Conservation (phyloP, 176 grass and related monocot species). For the Poa annua region DNA sequence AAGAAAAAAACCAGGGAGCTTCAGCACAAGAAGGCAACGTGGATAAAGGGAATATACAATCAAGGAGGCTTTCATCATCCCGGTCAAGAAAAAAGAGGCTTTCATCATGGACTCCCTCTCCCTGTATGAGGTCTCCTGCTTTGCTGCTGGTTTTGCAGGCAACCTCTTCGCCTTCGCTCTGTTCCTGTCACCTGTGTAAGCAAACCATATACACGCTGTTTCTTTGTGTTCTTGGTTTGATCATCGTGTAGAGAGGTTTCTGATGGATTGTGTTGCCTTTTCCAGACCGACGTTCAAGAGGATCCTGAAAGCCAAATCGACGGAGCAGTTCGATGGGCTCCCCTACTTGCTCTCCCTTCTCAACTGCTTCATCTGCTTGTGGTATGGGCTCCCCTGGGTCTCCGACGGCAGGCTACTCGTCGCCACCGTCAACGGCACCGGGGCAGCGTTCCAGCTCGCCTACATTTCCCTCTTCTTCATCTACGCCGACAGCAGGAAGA, state of each 20-base stretch:
- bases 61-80: background rate
- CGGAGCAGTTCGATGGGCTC: slow-evolving; percentile 76
- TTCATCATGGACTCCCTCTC: slow-evolving; percentile 51
- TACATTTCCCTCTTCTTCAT: slow-evolving; percentile 74
- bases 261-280: background rate
- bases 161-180: slow-evolving; percentile 76
- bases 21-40: background rate
- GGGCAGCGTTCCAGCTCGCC: slow-evolving; percentile 63
- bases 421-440: slow-evolving; percentile 78
- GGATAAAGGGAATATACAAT: background rate
- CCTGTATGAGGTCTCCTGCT: slow-evolving; percentile 60
- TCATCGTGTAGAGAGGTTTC: background rate
- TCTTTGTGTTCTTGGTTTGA: too few species aligned
- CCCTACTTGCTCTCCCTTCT: slow-evolving; percentile 76
- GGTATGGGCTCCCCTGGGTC: slow-evolving; percentile 87
- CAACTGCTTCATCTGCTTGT: slow-evolving; percentile 86
- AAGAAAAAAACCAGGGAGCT: slow-evolving; percentile 33
- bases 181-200: slow-evolving; percentile 89
- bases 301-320: slow-evolving; percentile 71
- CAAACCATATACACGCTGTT: background rate
- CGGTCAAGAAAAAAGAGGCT: background rate
- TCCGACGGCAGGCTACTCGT: slow-evolving; percentile 61
- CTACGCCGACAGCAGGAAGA: slow-evolving; percentile 60
- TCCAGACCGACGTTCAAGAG: slow-evolving; percentile 78
- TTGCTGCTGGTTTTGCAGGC: slow-evolving; percentile 64